Evolutionary conservation across 2,329 filamentous ascomycete species (phyloP).

Genomic region (Fusarium sp.): DNA sequence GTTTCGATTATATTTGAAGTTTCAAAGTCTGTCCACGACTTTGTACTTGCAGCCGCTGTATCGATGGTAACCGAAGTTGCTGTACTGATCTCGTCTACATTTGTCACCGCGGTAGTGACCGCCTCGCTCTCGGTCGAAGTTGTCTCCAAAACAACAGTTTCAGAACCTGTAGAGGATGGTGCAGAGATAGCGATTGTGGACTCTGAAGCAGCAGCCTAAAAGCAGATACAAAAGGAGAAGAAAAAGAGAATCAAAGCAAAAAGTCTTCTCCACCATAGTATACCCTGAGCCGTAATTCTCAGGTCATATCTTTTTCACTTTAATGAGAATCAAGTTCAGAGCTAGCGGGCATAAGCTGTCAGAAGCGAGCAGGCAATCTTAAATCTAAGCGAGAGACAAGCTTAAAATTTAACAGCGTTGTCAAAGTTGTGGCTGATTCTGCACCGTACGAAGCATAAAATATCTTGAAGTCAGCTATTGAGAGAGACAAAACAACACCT

Average conservation of each 20-base stretch:
- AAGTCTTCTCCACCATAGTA: too few relatives aligned
- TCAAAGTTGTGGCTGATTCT: too few relatives aligned
- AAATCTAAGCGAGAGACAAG: not conserved
- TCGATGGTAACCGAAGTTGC: not conserved
- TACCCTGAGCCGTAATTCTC: rapidly evolving
- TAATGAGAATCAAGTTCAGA: not conserved
- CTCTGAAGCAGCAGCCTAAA: not conserved
- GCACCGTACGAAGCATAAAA: too few relatives aligned
- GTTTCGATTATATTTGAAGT: rapidly evolving
- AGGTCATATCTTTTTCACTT: not conserved
- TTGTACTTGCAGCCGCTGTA: not conserved
- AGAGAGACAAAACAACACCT: too few relatives aligned
- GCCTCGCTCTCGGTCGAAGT: not conserved
- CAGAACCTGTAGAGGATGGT: not conserved
- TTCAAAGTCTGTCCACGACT: rapidly evolving
- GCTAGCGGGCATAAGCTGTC: not conserved
- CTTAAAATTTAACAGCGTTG: not conserved
- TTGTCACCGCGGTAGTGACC: rapidly evolving
- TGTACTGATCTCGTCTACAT: not conserved
- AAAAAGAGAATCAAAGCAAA: not conserved
- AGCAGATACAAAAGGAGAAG: too few relatives aligned
- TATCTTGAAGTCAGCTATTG: too few relatives aligned
- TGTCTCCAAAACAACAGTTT: not conserved
- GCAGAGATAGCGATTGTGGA: not conserved
- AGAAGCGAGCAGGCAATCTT: not conserved